Percentiles rank a stretch among this genome's conserved stretches.
phyloP scores from a whole-genome alignment of 768 basidiomycete species.

The Boletus huronensis region DNA sequence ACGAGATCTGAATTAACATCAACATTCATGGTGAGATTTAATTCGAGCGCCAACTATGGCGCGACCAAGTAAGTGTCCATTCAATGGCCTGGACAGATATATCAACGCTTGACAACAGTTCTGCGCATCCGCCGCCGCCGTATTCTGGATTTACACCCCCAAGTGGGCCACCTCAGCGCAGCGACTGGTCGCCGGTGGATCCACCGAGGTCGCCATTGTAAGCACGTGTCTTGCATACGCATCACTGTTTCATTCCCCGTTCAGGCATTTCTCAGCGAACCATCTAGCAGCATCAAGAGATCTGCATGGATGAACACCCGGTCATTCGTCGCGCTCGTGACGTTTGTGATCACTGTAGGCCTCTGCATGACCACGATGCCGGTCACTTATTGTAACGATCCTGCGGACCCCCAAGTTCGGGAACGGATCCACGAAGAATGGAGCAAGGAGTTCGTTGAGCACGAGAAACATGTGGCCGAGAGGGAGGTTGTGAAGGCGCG shows the following conservation, averaged over 20 bases:
- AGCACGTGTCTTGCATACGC: not conserved
- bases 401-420: slow-evolving; percentile 16
- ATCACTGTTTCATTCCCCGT: too few species aligned
- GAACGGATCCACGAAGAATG: slow-evolving; percentile 22
- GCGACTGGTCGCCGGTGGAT: not conserved
- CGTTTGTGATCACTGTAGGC: not conserved
- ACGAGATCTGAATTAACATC: not conserved
- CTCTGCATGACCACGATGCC: slow-evolving; percentile 9
- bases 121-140: slow-evolving; percentile 5
- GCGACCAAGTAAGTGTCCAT: slow-evolving; percentile 1
- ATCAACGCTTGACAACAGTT: not conserved
- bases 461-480: slow-evolving; percentile 12
- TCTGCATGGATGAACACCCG: not conserved
- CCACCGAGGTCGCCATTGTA: not conserved
- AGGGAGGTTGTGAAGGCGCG: slow-evolving; percentile 2
- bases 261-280: not conserved
- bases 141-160: not conserved
- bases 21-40: not conserved
- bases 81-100: too few species aligned
- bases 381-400: slow-evolving; percentile 19
- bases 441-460: slow-evolving; percentile 15
- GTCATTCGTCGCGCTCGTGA: not conserved
- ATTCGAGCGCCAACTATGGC: not conserved
- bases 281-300: not conserved
- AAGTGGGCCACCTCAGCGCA: not conserved